Evolutionary conservation across 805 yeast species (phyloP).

Genomic region (Lipomyces lipofer): DNA sequence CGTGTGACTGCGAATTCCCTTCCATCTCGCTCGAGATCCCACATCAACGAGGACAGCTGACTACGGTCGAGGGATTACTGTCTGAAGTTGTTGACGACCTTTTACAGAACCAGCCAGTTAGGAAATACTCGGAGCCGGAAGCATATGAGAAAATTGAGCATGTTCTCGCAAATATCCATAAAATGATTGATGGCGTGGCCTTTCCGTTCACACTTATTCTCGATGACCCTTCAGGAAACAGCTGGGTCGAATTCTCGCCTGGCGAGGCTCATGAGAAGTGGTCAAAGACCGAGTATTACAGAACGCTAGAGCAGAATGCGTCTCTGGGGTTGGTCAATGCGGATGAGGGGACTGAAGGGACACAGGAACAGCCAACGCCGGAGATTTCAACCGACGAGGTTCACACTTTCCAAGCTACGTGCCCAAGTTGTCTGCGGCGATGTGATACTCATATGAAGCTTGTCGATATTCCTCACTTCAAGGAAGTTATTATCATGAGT

Average conservation of each 20-base stretch:
- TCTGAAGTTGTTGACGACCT: constrained; percentile 82
- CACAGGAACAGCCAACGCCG: constrained; percentile 30
- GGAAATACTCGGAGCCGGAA: constrained; percentile 74
- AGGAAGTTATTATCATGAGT: constrained; percentile 95
- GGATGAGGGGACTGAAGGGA: constrained; percentile 53
- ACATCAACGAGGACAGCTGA: constrained; percentile 88
- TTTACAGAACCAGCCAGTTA: constrained; percentile 72
- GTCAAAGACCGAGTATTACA: constrained; percentile 76
- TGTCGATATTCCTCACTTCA: constrained; percentile 95
- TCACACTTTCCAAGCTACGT: constrained; percentile 87
- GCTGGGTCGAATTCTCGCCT: constrained; percentile 89
- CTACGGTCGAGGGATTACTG: constrained; percentile 88
- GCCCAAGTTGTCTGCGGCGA: constrained; percentile 81
- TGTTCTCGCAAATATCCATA: constrained; percentile 59
- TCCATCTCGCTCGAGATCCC: constrained; percentile 95
- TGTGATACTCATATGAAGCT: constrained; percentile 96
- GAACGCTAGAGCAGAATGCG: constrained; percentile 87
- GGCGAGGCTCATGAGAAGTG: constrained; percentile 88
- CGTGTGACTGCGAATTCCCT: constrained; percentile 73
- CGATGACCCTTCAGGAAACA: constrained; percentile 96
- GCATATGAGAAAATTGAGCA: constrained; percentile 71
- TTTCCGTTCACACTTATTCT: constrained; percentile 75
- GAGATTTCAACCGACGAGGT: constrained; percentile 85
- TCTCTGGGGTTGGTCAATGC: constrained; percentile 72
- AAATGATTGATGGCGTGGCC: constrained; percentile 64